Conservation (phyloP, 441 rosid genomes). For the Aquilaria agallochum region DNA sequence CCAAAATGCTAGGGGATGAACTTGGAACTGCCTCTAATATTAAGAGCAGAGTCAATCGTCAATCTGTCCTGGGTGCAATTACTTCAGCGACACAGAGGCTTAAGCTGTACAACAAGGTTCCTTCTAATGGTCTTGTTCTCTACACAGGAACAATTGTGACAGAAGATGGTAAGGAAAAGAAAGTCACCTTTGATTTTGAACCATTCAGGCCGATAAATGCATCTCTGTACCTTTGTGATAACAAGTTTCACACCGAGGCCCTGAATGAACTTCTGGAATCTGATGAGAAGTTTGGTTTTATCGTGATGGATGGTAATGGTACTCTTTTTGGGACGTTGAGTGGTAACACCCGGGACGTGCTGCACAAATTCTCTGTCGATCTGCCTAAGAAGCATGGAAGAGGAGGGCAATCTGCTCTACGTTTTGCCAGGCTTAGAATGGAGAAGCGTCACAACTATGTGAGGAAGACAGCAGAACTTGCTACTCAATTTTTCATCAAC, state of each 20-base stretch:
- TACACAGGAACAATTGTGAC: constrained; percentile 83
- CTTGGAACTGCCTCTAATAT: constrained; percentile 92
- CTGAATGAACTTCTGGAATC: constrained; percentile 73
- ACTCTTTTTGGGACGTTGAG: constrained; percentile 82
- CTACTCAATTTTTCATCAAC: constrained; percentile 75
- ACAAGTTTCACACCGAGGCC: constrained; percentile 79
- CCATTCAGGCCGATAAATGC: constrained; percentile 80
- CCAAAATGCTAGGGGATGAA: constrained; percentile 91
- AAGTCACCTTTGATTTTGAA: constrained; percentile 76
- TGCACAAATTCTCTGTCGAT: constrained; percentile 78
- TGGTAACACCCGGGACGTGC: constrained; percentile 77
- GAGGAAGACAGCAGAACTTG: constrained; percentile 84
- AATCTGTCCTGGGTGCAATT: constrained; percentile 82
- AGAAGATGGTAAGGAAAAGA: constrained; percentile 87
- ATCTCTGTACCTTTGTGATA: constrained; percentile 77
- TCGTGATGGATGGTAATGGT: constrained; percentile 87
- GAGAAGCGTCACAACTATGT: constrained; percentile 90
- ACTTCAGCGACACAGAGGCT: constrained; percentile 91
- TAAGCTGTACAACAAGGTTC: constrained; percentile 80
- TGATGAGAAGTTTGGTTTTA: constrained; percentile 83
- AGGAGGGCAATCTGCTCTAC: constrained; percentile 91
- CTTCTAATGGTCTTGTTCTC: constrained; percentile 84
- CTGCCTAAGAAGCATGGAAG: constrained; percentile 89
- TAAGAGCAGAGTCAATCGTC: constrained; percentile 88
- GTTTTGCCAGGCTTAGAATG: constrained; percentile 82